Base-by-base conservation (phyloP, 495 filamentous ascomycete species). In the Mytilinidion resinicola region DNA sequence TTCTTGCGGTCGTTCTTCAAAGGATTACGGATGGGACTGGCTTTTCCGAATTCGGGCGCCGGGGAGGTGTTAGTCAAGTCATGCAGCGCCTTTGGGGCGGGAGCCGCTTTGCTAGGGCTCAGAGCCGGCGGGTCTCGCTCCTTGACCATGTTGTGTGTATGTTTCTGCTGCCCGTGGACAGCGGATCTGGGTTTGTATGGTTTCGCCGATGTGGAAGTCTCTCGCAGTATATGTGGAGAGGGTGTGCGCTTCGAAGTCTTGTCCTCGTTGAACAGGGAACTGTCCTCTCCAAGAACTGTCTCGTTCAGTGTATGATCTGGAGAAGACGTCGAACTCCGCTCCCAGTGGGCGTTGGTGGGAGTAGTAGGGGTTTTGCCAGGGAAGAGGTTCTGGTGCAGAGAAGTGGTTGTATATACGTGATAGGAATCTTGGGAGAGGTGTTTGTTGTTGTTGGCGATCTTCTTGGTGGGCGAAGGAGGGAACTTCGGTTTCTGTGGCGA, bases 11-110 rank as follows among this genome's bases (percentile, higher is more conserved):
- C 64, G 39, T 68, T 67, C 61, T 65, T 67, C 12, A 74, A 63
- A 19, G 67, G 67, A 53, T 74, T 74, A 35, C 67, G 52, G 21
- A 76, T 56, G 11, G 74, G 77, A 57, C 82, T 84, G 2, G 82
- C 71, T 60, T 80, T 80, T 30, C 82, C 82, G 61, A 85, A 85
- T 64, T 85, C 78, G 38, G 80, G 78, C 39, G 78, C 68, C 3
- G 38, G 52, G 7, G 56, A 55, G 9, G 56, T 67, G 42, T 64
- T 56, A 15, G 53, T 57, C 34, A 63, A 52, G 30, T 60, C 62
- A 6, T 67, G 55, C 7, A 61, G 30, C 19, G 56, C 47, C 37
- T 66, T 68, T 17, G 56, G 57, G n/a, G 51, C 46, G 20, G 51
- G 51, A 33, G 64, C 21, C n/a, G 56, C 55, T 38, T 12, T 66